These are phyloP conservation scores for Suillus subluteus DNA, from an alignment of 768 basidiomycete genomes.

Conservation along the genomic window DNA sequence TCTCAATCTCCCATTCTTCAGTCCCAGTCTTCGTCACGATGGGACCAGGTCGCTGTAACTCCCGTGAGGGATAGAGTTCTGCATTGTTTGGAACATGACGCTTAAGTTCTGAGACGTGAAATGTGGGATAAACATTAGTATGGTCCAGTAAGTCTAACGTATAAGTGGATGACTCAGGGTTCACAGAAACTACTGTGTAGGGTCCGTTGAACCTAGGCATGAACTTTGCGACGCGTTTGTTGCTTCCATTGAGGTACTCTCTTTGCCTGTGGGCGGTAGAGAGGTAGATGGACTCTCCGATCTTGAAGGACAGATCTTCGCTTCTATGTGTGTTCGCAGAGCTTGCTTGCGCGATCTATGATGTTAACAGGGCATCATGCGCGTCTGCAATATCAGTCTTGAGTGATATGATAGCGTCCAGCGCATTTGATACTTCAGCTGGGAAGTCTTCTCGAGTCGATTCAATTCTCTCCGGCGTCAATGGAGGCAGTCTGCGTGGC, in stretches of 20 bases:
- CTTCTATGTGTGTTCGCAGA: conserved; percentile 10
- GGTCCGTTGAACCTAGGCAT: conserved; percentile 22
- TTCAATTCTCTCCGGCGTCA: too few species aligned
- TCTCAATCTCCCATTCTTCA: conserved; percentile 20
- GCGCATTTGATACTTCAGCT: too few species aligned
- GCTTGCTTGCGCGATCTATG: conserved; percentile 31
- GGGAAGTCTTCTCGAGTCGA: too few species aligned
- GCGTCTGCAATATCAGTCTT: conserved; percentile 28
- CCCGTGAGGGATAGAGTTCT: conserved; percentile 12
- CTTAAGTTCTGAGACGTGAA: conserved; percentile 2
- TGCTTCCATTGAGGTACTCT: conserved; percentile 1
- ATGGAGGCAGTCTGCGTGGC: too few species aligned
- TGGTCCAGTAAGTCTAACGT: neutral
- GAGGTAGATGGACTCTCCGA: conserved; percentile 4
- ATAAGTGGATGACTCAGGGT: neutral
- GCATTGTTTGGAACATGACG: conserved; percentile 15
- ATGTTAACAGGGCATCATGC: conserved; percentile 36
- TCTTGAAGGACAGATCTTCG: neutral
- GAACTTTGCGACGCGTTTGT: conserved; percentile 20
- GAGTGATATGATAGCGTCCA: too few species aligned
- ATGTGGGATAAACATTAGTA: neutral
- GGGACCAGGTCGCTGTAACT: conserved; percentile 11
- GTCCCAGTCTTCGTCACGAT: conserved; percentile 11
- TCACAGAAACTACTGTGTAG: neutral
- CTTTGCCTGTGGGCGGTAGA: conserved; percentile 2